These are phyloP conservation scores for Aulographum hederae DNA, from an alignment of 2,329 filamentous ascomycete species.

Conservation along the genomic window DNA sequence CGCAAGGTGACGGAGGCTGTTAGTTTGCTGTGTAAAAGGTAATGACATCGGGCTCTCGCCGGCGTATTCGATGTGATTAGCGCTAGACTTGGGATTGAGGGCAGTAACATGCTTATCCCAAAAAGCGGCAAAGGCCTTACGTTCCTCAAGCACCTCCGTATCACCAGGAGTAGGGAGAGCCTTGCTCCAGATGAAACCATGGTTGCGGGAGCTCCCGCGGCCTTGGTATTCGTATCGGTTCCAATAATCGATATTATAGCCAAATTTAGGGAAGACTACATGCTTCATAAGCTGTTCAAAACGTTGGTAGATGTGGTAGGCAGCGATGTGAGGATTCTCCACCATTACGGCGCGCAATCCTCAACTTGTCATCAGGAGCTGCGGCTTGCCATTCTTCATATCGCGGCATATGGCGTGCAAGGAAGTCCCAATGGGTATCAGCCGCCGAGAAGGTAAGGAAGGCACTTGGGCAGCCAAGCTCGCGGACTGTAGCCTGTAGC, in stretches of 20 bases:
- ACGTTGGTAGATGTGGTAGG: not conserved
- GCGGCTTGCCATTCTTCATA: not conserved
- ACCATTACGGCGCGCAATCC: not conserved
- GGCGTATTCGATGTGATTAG: not conserved
- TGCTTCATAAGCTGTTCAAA: not conserved
- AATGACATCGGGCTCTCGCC: not conserved
- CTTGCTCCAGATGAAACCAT: not conserved
- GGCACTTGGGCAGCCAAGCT: not conserved
- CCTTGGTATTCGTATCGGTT: not conserved
- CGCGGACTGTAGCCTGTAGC: not conserved
- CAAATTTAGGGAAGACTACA: not conserved
- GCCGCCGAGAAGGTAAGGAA: constrained; percentile 1
- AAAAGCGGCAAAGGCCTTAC: not conserved
- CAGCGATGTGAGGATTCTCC: not conserved
- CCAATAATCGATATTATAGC: constrained; percentile 1
- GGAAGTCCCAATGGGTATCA: not conserved
- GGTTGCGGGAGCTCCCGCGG: not conserved
- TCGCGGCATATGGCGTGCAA: not conserved
- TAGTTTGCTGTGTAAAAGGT: not conserved
- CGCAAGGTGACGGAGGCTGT: not conserved
- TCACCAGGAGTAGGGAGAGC: not conserved
- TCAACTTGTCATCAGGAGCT: not conserved
- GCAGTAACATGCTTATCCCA: not conserved
- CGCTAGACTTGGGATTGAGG: not conserved
- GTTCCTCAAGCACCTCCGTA: not conserved